Conservation (phyloP, 495 filamentous ascomycete species). For the Talaromyces stipitatus region DNA sequence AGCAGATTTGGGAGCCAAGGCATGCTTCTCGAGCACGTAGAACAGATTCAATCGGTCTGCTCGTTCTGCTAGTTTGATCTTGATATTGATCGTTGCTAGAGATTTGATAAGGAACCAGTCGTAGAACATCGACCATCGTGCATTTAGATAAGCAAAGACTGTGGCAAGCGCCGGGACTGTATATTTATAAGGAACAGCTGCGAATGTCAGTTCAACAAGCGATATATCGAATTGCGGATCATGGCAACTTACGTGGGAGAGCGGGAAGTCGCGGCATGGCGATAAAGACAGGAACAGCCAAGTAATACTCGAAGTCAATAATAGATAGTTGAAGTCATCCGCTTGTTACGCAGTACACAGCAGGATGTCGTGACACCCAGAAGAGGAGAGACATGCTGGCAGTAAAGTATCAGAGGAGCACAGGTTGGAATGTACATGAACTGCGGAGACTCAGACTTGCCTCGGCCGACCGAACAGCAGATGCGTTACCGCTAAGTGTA, state of each 20-base stretch:
- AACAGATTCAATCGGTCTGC: constrained; percentile 65
- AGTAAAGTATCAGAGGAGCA: background rate
- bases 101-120: constrained; percentile 52
- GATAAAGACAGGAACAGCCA: too few relatives aligned
- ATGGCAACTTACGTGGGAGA: constrained; percentile 11
- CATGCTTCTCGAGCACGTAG: constrained; percentile 67
- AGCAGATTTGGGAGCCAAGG: constrained; percentile 47
- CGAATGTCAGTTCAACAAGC: background rate
- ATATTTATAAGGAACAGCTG: constrained; percentile 40
- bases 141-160: constrained; percentile 75
- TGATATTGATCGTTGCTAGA: constrained; percentile 34
- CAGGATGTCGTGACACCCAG: background rate
- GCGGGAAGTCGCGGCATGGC: constrained; percentile 8
- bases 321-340: background rate
- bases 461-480: background rate
- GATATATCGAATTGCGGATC: constrained; percentile 1
- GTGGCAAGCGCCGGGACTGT: constrained; percentile 59
- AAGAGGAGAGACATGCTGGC: background rate
- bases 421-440: background rate
- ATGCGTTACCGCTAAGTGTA: background rate
- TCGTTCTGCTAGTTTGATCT: constrained; percentile 33
- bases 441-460: background rate
- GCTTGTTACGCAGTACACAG: background rate
- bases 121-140: constrained; percentile 56
- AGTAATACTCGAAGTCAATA: background rate